A percentile compares a stretch with the other conserved stretches of the same genome.
Conservation (phyloP, 208 protist species). For the Leishmania tarentolae region DNA sequence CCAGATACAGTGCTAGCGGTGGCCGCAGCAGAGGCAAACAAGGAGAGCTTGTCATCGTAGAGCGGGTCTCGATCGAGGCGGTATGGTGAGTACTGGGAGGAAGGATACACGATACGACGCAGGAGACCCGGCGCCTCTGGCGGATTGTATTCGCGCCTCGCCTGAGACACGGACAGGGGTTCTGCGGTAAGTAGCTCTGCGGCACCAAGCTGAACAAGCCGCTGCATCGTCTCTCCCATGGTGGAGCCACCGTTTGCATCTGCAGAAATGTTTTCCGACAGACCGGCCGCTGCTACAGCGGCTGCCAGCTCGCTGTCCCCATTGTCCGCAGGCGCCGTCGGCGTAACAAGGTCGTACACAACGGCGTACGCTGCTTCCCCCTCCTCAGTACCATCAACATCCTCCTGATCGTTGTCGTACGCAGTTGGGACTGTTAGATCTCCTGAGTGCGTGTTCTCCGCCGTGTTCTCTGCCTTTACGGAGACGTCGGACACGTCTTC, state of each 20-base stretch:
- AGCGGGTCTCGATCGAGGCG: conserved; percentile 65
- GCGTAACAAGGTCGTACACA: conserved; percentile 34
- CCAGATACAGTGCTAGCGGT: not conserved
- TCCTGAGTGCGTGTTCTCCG: not conserved
- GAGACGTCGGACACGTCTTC: conserved; percentile 5
- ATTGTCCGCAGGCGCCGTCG: conserved; percentile 11
- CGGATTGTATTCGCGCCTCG: conserved; percentile 52
- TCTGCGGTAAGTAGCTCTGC: conserved; percentile 61
- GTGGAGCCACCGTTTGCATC: conserved; percentile 4
- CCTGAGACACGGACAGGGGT: conserved; percentile 21
- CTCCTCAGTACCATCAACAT: conserved; percentile 1
- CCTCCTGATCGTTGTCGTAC: conserved; percentile 5
- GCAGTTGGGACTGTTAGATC: conserved; percentile 1
- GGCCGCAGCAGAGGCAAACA: conserved; percentile 1
- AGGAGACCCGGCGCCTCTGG: conserved; percentile 50
- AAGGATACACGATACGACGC: conserved; percentile 56
- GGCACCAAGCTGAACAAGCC: conserved; percentile 71
- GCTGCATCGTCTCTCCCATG: conserved; percentile 51
- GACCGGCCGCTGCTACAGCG: conserved; percentile 4
- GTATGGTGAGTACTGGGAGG: conserved; percentile 76
- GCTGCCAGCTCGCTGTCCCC: conserved; percentile 18
- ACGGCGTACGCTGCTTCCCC: conserved; percentile 12
- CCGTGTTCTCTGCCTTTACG: not conserved
- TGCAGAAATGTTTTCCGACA: conserved; percentile 5
- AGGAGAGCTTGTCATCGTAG: conserved; percentile 9